Percentiles rank a stretch among this genome's conserved stretches.
These are phyloP conservation scores for Ulmus americana DNA, from an alignment of 331 rosid species.

Conservation along the genomic window DNA sequence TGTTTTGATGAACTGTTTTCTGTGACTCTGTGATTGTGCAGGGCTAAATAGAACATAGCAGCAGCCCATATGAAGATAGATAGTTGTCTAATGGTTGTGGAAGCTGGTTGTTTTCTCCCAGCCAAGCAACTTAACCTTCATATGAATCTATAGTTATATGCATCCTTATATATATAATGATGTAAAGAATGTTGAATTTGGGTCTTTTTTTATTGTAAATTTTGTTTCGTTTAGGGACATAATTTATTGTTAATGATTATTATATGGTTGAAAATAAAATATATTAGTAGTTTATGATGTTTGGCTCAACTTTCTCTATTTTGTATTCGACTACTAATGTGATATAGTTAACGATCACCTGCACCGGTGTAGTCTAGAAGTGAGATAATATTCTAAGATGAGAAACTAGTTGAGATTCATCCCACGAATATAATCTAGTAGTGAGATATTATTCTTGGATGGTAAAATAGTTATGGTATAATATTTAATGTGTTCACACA, in stretches of 20 bases:
- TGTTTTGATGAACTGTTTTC: not conserved
- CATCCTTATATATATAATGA: constrained; percentile 17
- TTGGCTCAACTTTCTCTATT: constrained; percentile 2
- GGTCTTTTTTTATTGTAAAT: constrained; percentile 16
- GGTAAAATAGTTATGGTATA: no score
- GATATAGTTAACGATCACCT: no score
- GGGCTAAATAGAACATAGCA: constrained; percentile 50
- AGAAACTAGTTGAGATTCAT: no score
- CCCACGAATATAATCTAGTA: no score
- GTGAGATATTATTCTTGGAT: no score
- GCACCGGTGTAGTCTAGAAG: no score
- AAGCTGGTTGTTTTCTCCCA: constrained; percentile 35
- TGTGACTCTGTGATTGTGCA: constrained; percentile 23
- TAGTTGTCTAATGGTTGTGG: constrained; percentile 25
- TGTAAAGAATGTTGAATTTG: constrained; percentile 29
- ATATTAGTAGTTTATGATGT: not conserved
- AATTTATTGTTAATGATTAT: constrained; percentile 21
- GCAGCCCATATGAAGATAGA: constrained; percentile 21
- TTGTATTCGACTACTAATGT: no score
- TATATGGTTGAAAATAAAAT: constrained; percentile 28
- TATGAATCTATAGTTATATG: constrained; percentile 27
- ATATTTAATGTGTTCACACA: no score
- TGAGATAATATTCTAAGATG: no score
- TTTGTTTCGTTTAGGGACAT: constrained; percentile 24
- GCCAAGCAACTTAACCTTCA: constrained; percentile 35